phyloP scores from a whole-genome alignment of 1,284 basidiomycete species.

The Singerocomus inundabilis region DNA sequence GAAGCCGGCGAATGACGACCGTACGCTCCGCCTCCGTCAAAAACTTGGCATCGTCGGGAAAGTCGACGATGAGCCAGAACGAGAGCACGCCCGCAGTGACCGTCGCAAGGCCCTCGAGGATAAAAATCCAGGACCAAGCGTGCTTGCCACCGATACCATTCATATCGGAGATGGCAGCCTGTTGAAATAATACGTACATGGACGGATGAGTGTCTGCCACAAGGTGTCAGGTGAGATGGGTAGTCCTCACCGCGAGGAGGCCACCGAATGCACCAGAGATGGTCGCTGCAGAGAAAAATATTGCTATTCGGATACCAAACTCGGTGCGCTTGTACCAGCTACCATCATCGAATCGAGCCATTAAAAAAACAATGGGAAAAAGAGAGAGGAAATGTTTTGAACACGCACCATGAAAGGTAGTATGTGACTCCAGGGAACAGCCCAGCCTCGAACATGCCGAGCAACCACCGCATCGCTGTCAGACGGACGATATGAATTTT shows the following conservation, averaged over 20 bases:
- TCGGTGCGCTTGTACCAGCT: slow-evolving; percentile 72
- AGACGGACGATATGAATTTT: slow-evolving; percentile 3
- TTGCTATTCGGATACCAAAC: slow-evolving; percentile 61
- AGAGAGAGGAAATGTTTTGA: background rate
- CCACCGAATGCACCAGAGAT: slow-evolving; percentile 72
- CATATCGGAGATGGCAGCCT: slow-evolving; percentile 71
- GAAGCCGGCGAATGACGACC: slow-evolving; percentile 63
- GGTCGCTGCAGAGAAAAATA: slow-evolving; percentile 76
- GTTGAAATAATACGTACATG: background rate
- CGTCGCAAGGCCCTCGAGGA: slow-evolving; percentile 64
- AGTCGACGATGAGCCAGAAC: slow-evolving; percentile 79
- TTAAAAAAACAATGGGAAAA: background rate
- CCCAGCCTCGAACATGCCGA: slow-evolving; percentile 72
- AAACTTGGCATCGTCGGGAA: slow-evolving; percentile 79
- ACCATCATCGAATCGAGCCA: background rate
- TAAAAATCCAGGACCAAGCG: slow-evolving; percentile 74
- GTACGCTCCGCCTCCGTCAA: slow-evolving; percentile 67
- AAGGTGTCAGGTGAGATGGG: too few species aligned
- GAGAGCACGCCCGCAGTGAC: slow-evolving; percentile 63
- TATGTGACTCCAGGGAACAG: slow-evolving; percentile 62
- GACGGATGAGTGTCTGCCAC: too few species aligned
- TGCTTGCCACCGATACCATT: slow-evolving; percentile 64
- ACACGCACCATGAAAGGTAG: slow-evolving; percentile 62
- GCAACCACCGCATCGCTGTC: slow-evolving; percentile 60
- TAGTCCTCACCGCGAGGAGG: slow-evolving; percentile 53